Percentiles rank a stretch among this genome's conserved stretches.
Evolutionary conservation across 2,329 filamentous ascomycete species (phyloP).

Genomic region (Penicillium occitanis): DNA sequence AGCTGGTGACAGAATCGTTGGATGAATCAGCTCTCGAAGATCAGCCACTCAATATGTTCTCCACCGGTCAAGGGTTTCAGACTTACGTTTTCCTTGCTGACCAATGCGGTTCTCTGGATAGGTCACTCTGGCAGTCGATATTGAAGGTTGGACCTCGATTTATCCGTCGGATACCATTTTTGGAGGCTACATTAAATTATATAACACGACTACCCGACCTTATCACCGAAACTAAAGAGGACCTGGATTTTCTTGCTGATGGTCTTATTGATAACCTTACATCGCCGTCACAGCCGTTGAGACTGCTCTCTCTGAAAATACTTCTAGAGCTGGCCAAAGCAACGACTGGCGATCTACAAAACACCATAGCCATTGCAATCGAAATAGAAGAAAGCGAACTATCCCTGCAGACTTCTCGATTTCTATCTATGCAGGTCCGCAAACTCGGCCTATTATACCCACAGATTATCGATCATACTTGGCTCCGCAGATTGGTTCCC

Average conservation of each 20-base stretch:
- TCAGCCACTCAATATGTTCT: conserved; percentile 68
- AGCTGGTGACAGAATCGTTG: conserved; percentile 65
- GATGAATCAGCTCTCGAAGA: conserved; percentile 59
- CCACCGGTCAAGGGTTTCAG: conserved; percentile 71
- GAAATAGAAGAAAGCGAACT: conserved; percentile 77
- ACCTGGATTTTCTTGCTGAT: conserved; percentile 62
- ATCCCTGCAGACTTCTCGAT: conserved; percentile 71
- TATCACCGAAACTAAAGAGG: conserved; percentile 48
- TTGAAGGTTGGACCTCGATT: conserved; percentile 66
- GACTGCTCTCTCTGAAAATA: conserved; percentile 70
- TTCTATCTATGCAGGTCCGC: conserved; percentile 80
- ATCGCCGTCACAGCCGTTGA: conserved; percentile 70
- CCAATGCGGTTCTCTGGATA: conserved; percentile 58
- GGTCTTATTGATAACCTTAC: conserved; percentile 72
- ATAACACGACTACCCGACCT: conserved; percentile 32
- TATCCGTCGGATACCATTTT: conserved; percentile 64
- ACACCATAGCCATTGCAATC: conserved; percentile 60
- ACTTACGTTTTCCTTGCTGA: conserved; percentile 68
- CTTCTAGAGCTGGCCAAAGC: conserved; percentile 60
- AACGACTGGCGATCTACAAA: conserved; percentile 49
- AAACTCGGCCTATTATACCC: conserved; percentile 69
- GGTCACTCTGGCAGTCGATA: conserved; percentile 63
- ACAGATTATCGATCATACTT: conserved; percentile 58
- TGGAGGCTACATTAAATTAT: conserved; percentile 61
- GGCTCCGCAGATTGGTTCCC: conserved; percentile 71